These are phyloP conservation scores for Ophiostoma piceae DNA, from an alignment of 2,329 filamentous ascomycete species.

Conservation along the genomic window DNA sequence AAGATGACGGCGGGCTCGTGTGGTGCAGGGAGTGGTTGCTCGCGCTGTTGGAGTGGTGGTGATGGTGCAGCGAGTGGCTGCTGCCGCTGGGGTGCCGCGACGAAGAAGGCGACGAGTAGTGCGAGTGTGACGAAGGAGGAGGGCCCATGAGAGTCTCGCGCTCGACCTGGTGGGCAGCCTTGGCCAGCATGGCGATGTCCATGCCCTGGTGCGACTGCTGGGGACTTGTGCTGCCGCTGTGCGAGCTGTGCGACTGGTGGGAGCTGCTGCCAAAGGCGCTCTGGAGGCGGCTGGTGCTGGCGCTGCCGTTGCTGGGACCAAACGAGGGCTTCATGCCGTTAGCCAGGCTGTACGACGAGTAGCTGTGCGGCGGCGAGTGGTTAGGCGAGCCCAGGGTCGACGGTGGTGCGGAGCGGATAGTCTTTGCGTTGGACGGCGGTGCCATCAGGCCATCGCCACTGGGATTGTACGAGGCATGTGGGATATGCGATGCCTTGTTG, in stretches of 20 bases:
- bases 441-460: slow-evolving; percentile 63
- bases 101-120: slow-evolving; percentile 40
- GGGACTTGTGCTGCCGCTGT: slow-evolving; percentile 15
- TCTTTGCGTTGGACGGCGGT: slow-evolving; percentile 67
- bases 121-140: slow-evolving; percentile 40
- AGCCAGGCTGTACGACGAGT: slow-evolving; percentile 60
- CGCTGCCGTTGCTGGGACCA: slow-evolving; percentile 34
- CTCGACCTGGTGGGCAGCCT: slow-evolving; percentile 57
- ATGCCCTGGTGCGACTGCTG: slow-evolving; percentile 40
- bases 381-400: slow-evolving; percentile 90
- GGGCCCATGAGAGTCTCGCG: slow-evolving; percentile 47
- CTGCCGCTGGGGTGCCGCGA: slow-evolving; percentile 44
- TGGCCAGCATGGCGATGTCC: slow-evolving; percentile 57
- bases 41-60: slow-evolving; percentile 21
- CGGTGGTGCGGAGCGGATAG: slow-evolving; percentile 80
- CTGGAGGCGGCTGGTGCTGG: slow-evolving; percentile 22
- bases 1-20: slow-evolving; percentile 35
- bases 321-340: slow-evolving; percentile 46
- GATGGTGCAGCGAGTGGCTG: slow-evolving; percentile 41
- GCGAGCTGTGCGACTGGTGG: background rate
- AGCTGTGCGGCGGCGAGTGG: slow-evolving; percentile 89
- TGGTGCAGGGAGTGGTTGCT: slow-evolving; percentile 12
- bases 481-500: slow-evolving; percentile 63
- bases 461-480: slow-evolving; percentile 43
- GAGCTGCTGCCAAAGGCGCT: slow-evolving; percentile 9